phyloP scores from a whole-genome alignment of 2,329 filamentous ascomycete genomes.

The Phialocephala subalpina region DNA sequence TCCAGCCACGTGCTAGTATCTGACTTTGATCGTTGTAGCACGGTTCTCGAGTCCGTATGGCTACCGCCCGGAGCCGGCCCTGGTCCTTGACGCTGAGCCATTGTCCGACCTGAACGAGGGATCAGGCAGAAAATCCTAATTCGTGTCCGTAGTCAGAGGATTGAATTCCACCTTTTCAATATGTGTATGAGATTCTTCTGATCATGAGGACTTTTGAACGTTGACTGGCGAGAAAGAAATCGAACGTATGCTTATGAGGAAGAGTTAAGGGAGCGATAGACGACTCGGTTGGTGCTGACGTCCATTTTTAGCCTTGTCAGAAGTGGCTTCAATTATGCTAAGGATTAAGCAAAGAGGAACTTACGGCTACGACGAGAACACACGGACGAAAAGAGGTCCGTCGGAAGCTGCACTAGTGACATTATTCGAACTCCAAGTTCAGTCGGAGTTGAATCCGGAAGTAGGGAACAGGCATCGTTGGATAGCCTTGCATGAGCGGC shows the following conservation, averaged over 20 bases:
- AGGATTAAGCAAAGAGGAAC: slow-evolving; percentile 17
- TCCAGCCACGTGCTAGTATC: slow-evolving; percentile 22
- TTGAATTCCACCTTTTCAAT: slow-evolving; percentile 5
- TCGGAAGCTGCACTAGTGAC: background rate
- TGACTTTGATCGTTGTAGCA: slow-evolving; percentile 6
- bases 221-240: slow-evolving; percentile 19
- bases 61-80: background rate
- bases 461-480: background rate
- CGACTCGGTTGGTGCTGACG: slow-evolving; percentile 30
- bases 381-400: slow-evolving; percentile 4
- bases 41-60: slow-evolving; percentile 21
- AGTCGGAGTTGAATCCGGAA: background rate
- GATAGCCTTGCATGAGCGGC: slow-evolving; percentile 4
- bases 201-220: slow-evolving; percentile 18
- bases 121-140: slow-evolving; percentile 17
- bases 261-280: background rate
- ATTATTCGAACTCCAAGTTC: background rate
- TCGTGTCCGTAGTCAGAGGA: slow-evolving; percentile 1
- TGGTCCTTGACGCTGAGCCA: slow-evolving; percentile 16
- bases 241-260: slow-evolving; percentile 16
- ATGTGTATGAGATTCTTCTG: slow-evolving; percentile 8
- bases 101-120: slow-evolving; percentile 2
- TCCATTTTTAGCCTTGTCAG: slow-evolving; percentile 27
- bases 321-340: slow-evolving; percentile 22
- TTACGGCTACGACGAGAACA: slow-evolving; percentile 5